These are phyloP conservation scores for Fusarium sp. DNA, from an alignment of 2,329 filamentous ascomycete genomes.

Conservation along the genomic window DNA sequence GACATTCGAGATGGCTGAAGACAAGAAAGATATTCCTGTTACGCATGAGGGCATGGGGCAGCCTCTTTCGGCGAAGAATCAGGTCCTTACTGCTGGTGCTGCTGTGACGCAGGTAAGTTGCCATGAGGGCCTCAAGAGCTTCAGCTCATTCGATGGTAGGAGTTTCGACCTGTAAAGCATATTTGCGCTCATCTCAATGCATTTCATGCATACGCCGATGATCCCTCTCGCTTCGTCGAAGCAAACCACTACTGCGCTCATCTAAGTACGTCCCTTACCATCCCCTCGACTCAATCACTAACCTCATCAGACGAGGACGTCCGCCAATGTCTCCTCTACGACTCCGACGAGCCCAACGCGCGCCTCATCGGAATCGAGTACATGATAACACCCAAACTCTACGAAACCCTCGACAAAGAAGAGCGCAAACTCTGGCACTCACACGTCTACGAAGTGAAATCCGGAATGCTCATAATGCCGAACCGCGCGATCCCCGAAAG, in stretches of 20 bases:
- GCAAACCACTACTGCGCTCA: constrained; percentile 89
- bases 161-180: constrained; percentile 77
- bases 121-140: fast-evolving
- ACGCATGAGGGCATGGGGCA: constrained; percentile 54
- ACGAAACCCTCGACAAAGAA: constrained; percentile 70
- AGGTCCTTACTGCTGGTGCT: constrained; percentile 71
- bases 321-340: constrained; percentile 88
- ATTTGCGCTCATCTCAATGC: constrained; percentile 88
- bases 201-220: constrained; percentile 85
- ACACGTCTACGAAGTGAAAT: constrained; percentile 79
- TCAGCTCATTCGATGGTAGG: constrained; percentile 51
- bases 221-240: constrained; percentile 76
- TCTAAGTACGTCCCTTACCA: constrained; percentile 57
- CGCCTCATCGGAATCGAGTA: constrained; percentile 88
- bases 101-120: constrained; percentile 63
- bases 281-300: constrained; percentile 52
- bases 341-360: constrained; percentile 73
- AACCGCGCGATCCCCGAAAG: constrained; percentile 67
- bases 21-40: constrained; percentile 13
- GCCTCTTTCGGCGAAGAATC: constrained; percentile 65
- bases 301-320: constrained; percentile 64
- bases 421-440: constrained; percentile 86
- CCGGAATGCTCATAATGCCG: constrained; percentile 84
- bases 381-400: constrained; percentile 81
- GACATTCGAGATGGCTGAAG: constrained; percentile 5